Conservation (phyloP, 495 filamentous ascomycete genomes). For the Evernia prunastri region DNA sequence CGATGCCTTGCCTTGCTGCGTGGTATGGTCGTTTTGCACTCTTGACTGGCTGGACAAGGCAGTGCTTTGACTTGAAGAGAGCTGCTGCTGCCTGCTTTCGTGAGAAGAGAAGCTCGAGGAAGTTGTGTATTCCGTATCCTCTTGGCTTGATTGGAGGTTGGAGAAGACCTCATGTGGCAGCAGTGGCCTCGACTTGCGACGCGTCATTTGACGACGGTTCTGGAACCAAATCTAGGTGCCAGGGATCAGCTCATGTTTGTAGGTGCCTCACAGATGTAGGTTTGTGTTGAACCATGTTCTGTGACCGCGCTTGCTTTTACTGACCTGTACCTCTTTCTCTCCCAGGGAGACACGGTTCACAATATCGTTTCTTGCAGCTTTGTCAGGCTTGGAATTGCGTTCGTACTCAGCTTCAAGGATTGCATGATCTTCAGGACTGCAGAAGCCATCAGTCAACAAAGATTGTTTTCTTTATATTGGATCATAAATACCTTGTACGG, state of each 20-base stretch:
- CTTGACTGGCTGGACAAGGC: constrained; percentile 8
- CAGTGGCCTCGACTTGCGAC: constrained; percentile 82
- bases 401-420: constrained; percentile 85
- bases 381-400: constrained; percentile 86
- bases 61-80: constrained; percentile 15
- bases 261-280: not conserved
- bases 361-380: constrained; percentile 74
- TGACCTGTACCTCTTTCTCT: constrained; percentile 96
- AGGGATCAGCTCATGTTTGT: not conserved
- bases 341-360: constrained; percentile 79
- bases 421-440: constrained; percentile 79
- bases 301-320: constrained; percentile 29
- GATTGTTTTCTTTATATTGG: not conserved
- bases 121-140: not conserved
- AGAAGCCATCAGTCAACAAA: constrained; percentile 20
- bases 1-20: not conserved
- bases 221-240: constrained; percentile 91
- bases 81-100: constrained; percentile 15
- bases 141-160: constrained; percentile 19
- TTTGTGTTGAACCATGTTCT: not conserved
- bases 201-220: constrained; percentile 89
- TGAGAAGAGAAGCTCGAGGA: constrained; percentile 13
- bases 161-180: constrained; percentile 71
- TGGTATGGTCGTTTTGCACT: not conserved
- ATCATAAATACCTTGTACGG: constrained; percentile 51